Percentiles rank a stretch among this genome's conserved stretches.
Conservation (phyloP, 805 yeast species). For the Blastobotrys chiropterorum region DNA sequence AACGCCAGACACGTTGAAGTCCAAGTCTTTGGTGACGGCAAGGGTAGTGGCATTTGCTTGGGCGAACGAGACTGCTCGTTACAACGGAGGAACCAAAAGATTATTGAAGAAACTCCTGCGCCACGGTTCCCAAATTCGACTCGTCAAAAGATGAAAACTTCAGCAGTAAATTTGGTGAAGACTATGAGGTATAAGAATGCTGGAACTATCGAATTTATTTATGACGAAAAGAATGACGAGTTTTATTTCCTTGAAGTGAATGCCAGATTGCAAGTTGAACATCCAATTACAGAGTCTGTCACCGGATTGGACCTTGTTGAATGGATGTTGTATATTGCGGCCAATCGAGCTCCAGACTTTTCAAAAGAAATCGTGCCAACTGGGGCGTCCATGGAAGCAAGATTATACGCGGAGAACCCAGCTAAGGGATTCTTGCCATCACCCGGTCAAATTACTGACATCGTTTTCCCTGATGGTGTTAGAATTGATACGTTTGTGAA, state of each 20-base stretch:
- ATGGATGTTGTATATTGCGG: constrained; percentile 93
- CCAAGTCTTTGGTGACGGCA: constrained; percentile 95
- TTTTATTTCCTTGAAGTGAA: constrained; percentile 95
- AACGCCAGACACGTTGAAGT: constrained; percentile 95
- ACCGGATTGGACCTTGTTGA: constrained; percentile 94
- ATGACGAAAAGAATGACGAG: constrained; percentile 77
- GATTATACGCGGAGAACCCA: constrained; percentile 95
- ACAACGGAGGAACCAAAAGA: constrained; percentile 94
- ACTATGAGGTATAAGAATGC: constrained; percentile 90
- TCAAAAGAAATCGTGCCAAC: constrained; percentile 48
- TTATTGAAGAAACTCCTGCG: constrained; percentile 97
- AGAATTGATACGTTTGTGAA: constrained; percentile 93
- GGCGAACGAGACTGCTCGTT: constrained; percentile 98
- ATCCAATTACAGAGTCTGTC: constrained; percentile 92
- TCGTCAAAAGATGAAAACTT: constrained; percentile 64
- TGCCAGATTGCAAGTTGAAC: constrained; percentile 96
- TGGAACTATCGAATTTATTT: constrained; percentile 95
- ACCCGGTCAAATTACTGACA: constrained; percentile 88
- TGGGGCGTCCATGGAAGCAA: constrained; percentile 96
- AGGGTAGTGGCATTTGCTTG: constrained; percentile 84
- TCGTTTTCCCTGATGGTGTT: constrained; percentile 82
- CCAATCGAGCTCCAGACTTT: constrained; percentile 81
- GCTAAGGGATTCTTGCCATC: constrained; percentile 92
- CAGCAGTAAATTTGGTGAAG: constrained; percentile 79
- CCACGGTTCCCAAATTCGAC: constrained; percentile 84